These are phyloP conservation scores for Pisolithus sp. DNA, from an alignment of 768 basidiomycete species.

Conservation along the genomic window DNA sequence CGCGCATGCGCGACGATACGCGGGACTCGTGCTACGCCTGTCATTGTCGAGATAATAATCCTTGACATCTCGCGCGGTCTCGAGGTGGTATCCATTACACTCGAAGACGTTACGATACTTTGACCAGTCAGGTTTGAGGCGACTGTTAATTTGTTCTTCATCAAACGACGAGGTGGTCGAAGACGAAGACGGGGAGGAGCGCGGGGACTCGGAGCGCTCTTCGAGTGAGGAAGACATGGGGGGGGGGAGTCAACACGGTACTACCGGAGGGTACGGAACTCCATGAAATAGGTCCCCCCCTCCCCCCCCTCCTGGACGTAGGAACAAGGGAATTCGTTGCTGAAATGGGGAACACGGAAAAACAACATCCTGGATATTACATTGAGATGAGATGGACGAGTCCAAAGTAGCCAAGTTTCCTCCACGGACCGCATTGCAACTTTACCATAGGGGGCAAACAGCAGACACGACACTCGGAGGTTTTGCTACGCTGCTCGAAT, in stretches of 20 bases:
- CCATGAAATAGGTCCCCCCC: conserved; percentile 9
- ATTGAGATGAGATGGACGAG: no score
- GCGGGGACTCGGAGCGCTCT: conserved; percentile 22
- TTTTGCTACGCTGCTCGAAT: no score
- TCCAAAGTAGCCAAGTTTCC: background rate
- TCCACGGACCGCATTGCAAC: no score
- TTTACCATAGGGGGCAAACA: background rate
- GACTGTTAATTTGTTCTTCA: conserved; percentile 45
- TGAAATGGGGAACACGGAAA: background rate
- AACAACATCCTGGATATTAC: no score
- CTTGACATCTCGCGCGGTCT: conserved; percentile 64
- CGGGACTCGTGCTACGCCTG: conserved; percentile 17
- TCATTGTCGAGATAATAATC: conserved; percentile 40
- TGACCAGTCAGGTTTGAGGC: conserved; percentile 58
- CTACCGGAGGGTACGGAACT: background rate
- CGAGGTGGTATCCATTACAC: conserved; percentile 52
- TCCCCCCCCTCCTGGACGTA: background rate
- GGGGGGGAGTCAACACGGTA: conserved; percentile 34
- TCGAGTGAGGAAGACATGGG: conserved; percentile 69
- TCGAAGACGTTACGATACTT: conserved; percentile 44
- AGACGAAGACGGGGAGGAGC: conserved; percentile 26
- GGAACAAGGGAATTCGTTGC: conserved; percentile 2
- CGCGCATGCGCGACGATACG: conserved; percentile 28
- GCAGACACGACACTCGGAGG: background rate
- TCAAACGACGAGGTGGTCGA: conserved; percentile 51